Base-by-base conservation (phyloP, 768 basidiomycete species). In the Phlebiopsis flavidoalba region DNA sequence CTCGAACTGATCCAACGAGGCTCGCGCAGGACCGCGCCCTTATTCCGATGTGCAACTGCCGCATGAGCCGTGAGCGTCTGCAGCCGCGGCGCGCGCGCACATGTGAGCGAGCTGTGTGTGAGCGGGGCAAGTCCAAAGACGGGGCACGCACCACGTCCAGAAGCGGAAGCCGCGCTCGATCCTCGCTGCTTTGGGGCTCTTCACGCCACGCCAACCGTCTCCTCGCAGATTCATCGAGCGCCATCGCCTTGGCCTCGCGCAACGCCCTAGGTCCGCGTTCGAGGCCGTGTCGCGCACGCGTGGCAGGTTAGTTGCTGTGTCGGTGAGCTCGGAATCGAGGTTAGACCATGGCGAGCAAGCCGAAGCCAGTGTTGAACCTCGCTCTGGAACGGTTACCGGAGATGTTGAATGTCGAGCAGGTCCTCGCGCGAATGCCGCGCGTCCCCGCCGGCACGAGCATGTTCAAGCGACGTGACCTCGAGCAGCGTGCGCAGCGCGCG, bases 291-390 rank as follows among this genome's bases (percentile, higher is more conserved):
- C 89, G 33, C 85, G 83, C 62, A 93, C 88, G 57, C 91, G 79
- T 83, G 83, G 24, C 88, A n/a, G 83, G 60, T 87, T 87, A n/a
- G 73, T 94, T 93, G 70, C 95, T 80, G 72, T 93, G 89, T 50
- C n/a, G n/a, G 91, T 93, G 53, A 95, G 82, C 56, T 93, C 91
- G 68, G n/a, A n/a, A n/a, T 97, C 95, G 67, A 98, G 78, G 77
- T n/a, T 97, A 96, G 37, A 95, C 95, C 79, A 98, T 99, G 15
- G 92, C 94, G 21, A 99, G 82, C 64, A 99, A 92, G 3, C 97
- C 97, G 74, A 98, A 98, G 19, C 95, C 97, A 0, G 97, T 98
- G 79, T 97, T 97, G 67, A n/a, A 94, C 93, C 70, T 98, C 97
- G 58, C 84, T 81, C 72, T 97, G 95, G 84, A 98, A 97, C 8